These are phyloP conservation scores for Astrephomene gubernaculifera DNA, from an alignment of 139 green algal species.

Conservation along the genomic window DNA sequence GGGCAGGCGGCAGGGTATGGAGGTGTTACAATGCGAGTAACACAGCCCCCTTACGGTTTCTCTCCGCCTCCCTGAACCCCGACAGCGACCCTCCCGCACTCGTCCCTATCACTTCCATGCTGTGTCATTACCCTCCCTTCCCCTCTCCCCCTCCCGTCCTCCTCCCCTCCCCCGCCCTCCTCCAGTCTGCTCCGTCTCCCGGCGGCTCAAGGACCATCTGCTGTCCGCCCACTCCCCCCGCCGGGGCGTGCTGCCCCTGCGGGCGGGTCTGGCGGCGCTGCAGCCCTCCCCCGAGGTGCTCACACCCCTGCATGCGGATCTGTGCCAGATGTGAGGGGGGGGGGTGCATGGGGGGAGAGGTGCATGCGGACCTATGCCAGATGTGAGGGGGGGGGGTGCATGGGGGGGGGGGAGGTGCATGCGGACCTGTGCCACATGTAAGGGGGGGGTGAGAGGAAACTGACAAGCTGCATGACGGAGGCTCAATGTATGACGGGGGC, in stretches of 20 bases:
- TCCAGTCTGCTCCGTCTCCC: constrained; percentile 59
- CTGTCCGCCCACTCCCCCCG: constrained; percentile 47
- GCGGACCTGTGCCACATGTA: background rate
- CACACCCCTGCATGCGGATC: constrained; percentile 88
- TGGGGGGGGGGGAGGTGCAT: background rate
- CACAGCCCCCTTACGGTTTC: no score
- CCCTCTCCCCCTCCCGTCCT: background rate
- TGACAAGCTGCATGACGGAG: no score
- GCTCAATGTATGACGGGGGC: no score
- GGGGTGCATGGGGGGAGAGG: background rate
- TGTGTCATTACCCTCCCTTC: no score
- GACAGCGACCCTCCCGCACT: no score
- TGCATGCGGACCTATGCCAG: background rate
- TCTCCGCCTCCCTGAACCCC: no score
- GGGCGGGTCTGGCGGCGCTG: constrained; percentile 68
- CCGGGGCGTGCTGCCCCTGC: constrained; percentile 74
- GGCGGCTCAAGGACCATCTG: constrained; percentile 67
- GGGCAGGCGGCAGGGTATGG: no score
- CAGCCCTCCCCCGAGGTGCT: constrained; percentile 70
- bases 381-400: background rate
- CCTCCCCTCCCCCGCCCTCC: background rate
- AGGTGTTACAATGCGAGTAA: no score
- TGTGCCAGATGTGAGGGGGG: constrained; percentile 75
- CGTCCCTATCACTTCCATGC: no score
- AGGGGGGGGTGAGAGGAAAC: no score